Percentiles rank a stretch among this genome's conserved stretches.
Conservation (phyloP, 1,284 basidiomycete genomes). For the Mycena sp. region DNA sequence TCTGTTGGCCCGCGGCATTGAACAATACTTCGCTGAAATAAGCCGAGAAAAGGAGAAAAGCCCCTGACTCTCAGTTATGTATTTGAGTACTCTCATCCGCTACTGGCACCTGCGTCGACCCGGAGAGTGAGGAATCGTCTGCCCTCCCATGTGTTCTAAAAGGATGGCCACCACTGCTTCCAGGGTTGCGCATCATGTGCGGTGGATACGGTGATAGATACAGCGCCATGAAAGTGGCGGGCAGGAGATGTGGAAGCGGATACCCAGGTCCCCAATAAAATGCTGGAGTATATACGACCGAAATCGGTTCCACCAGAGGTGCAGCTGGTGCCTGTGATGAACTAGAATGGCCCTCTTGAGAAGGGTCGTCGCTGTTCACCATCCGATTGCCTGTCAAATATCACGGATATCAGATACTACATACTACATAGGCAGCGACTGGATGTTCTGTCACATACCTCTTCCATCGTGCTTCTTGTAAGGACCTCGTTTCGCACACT, state of each 20-base stretch:
- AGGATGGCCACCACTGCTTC: too few relatives aligned
- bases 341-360: not conserved
- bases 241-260: conserved; percentile 60
- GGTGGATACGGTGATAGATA: conserved; percentile 58
- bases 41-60: too few relatives aligned
- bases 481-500: conserved; percentile 88
- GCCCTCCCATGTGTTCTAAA: conserved; percentile 44
- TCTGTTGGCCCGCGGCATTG: too few relatives aligned
- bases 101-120: too few relatives aligned
- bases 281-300: conserved; percentile 40
- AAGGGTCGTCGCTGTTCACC: not conserved
- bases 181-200: conserved; percentile 59
- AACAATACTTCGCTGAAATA: too few relatives aligned
- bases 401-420: conserved; percentile 55
- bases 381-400: conserved; percentile 57
- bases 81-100: too few relatives aligned
- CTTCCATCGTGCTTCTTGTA: conserved; percentile 94
- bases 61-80: too few relatives aligned
- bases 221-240: conserved; percentile 57
- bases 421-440: conserved; percentile 27
- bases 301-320: conserved; percentile 50
- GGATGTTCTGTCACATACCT: conserved; percentile 63
- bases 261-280: conserved; percentile 60
- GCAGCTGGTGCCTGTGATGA: conserved; percentile 29
- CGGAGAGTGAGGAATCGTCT: conserved; percentile 18